A percentile compares a stretch with the other conserved stretches of the same genome.
Conservation (phyloP, 2,329 filamentous ascomycete genomes). For the Fusarium sororula region DNA sequence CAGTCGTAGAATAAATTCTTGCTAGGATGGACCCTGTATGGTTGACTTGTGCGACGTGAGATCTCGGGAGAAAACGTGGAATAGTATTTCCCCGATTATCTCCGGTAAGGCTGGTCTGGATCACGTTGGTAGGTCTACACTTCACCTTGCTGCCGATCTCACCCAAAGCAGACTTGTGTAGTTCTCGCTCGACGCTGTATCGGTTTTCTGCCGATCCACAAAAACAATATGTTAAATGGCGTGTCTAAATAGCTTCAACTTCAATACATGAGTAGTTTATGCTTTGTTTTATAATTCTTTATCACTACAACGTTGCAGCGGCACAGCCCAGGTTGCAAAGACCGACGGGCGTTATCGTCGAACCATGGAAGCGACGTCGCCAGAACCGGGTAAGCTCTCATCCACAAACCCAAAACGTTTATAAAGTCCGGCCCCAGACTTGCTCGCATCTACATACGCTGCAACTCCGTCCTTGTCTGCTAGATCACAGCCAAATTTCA, state of each 20-base stretch:
- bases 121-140: no score
- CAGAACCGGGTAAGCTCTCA: slow-evolving; percentile 14
- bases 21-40: not conserved
- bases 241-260: not conserved
- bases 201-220: not conserved
- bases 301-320: not conserved
- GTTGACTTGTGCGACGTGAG: not conserved
- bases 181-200: not conserved
- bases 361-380: slow-evolving; percentile 27
- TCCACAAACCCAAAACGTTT: slow-evolving; percentile 29
- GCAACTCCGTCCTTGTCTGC: slow-evolving; percentile 31
- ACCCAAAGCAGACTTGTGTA: no score
- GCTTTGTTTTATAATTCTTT: not conserved
- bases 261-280: not conserved
- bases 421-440: slow-evolving; percentile 21
- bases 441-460: slow-evolving; percentile 40
- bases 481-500: slow-evolving; percentile 38
- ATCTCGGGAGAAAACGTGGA: not conserved
- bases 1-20: not conserved
- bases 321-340: not conserved
- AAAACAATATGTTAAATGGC: no score
- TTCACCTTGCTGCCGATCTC: not conserved
- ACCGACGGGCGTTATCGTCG: not conserved
- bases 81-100: not conserved
- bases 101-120: not conserved